Evolutionary conservation across 2,329 filamentous ascomycete species (phyloP).

Genomic region (Exophiala calicioides): DNA sequence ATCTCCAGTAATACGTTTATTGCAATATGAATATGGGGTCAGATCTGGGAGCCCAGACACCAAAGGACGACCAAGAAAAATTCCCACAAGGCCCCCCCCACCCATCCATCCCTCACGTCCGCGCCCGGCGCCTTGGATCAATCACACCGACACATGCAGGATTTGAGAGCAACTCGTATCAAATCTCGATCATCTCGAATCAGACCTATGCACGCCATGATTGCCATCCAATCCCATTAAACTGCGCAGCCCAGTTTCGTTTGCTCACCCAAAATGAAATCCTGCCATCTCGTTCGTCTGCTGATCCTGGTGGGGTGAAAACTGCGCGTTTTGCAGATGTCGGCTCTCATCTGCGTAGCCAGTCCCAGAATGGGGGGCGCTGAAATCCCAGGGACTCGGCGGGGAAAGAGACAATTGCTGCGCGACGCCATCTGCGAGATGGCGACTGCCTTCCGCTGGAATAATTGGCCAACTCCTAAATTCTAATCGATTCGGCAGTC

Average conservation of each 20-base stretch:
- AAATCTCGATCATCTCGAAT: not conserved
- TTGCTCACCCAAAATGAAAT: not conserved
- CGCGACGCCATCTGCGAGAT: constrained; percentile 12
- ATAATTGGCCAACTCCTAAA: constrained; percentile 21
- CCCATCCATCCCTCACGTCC: not conserved
- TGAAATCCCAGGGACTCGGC: constrained; percentile 9
- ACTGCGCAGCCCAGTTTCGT: not conserved
- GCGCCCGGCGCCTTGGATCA: no score
- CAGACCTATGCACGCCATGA: not conserved
- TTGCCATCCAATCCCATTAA: not conserved
- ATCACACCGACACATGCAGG: not conserved
- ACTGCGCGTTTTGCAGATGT: constrained; percentile 10
- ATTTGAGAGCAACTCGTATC: not conserved
- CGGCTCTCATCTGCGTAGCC: constrained; percentile 11
- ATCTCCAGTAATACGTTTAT: no score
- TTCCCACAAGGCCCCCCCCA: not conserved
- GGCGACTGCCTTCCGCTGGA: constrained; percentile 10
- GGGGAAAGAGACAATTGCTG: constrained; percentile 11
- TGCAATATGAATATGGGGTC: no score
- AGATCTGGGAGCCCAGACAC: not conserved
- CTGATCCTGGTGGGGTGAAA: constrained; percentile 13
- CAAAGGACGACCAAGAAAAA: not conserved
- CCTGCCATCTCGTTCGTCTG: constrained; percentile 3
- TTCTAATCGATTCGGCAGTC: constrained; percentile 5
- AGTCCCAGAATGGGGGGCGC: constrained; percentile 2